Percentiles rank a stretch among this genome's conserved stretches.
Evolutionary conservation across 73 alveolate species (phyloP).

Genomic region (Tetrahymena borealis): DNA sequence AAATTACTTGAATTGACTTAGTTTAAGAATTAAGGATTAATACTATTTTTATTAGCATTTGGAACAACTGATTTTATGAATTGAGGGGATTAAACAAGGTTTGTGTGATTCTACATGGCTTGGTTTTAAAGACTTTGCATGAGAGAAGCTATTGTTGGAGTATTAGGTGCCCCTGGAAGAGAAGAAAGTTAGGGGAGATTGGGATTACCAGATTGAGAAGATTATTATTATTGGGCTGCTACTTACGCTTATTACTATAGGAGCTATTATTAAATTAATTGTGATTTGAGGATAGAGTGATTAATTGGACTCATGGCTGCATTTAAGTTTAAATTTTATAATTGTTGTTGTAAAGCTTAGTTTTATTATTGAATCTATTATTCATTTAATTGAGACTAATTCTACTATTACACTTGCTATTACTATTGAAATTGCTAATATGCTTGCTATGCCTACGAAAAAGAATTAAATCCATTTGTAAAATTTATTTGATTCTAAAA

Average conservation of each 20-base stretch:
- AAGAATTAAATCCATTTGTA: not conserved
- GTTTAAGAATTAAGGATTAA: not conserved
- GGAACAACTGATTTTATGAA: not conserved
- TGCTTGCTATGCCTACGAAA: not conserved
- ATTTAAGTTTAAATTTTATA: not conserved
- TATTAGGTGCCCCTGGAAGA: not conserved
- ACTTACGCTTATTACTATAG: not conserved
- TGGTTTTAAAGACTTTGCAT: not conserved
- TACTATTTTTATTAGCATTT: not conserved
- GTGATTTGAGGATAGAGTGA: not conserved
- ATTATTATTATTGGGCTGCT: not conserved
- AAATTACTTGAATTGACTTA: not conserved
- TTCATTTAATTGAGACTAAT: not conserved
- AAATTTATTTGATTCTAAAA: not conserved
- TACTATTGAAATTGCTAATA: not conserved
- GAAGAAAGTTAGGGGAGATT: not conserved
- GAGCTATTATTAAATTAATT: not conserved
- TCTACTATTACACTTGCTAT: not conserved
- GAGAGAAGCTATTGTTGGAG: not conserved
- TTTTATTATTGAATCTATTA: not conserved
- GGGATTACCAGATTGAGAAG: not conserved
- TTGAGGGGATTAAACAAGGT: not conserved
- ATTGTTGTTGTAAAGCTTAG: not conserved
- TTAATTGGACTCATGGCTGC: not conserved
- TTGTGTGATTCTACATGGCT: not conserved